Percentiles rank a stretch among this genome's conserved stretches.
These are phyloP conservation scores for Ramaria sp. DNA, from an alignment of 768 basidiomycete species.

Conservation along the genomic window DNA sequence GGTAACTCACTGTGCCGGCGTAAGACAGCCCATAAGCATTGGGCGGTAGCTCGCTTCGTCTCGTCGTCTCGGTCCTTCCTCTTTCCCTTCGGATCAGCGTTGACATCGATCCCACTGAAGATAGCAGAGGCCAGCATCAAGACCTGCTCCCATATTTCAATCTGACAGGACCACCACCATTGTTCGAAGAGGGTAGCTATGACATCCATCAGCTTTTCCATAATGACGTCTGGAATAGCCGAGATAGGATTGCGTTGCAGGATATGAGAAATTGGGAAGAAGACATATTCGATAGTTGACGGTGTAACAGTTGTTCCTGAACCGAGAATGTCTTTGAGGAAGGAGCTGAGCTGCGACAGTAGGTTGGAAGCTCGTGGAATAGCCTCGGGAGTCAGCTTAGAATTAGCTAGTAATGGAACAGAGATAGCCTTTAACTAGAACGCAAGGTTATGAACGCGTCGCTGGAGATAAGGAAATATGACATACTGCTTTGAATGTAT, in stretches of 20 bases:
- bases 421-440: constrained; percentile 56
- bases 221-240: constrained; percentile 65
- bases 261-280: constrained; percentile 80
- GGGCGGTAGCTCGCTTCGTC: constrained; percentile 63
- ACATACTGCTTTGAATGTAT: constrained; percentile 6
- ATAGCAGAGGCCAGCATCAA: constrained; percentile 66
- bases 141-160: constrained; percentile 71
- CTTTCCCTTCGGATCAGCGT: constrained; percentile 26
- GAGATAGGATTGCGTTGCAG: constrained; percentile 63
- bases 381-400: constrained; percentile 47
- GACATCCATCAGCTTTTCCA: constrained; percentile 60
- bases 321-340: constrained; percentile 33
- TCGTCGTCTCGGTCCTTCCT: constrained; percentile 67
- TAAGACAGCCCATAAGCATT: constrained; percentile 55
- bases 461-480: neutral
- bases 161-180: constrained; percentile 84
- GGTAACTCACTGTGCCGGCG: constrained; percentile 37
- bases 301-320: constrained; percentile 32
- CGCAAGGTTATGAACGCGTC: neutral
- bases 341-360: constrained; percentile 40
- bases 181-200: constrained; percentile 48
- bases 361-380: constrained; percentile 36
- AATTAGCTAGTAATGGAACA: constrained; percentile 67
- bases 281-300: constrained; percentile 68
- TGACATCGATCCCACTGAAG: constrained; percentile 44